Evolutionary conservation across 306 rosid species (phyloP).

Genomic region (Citrullus amarus): DNA sequence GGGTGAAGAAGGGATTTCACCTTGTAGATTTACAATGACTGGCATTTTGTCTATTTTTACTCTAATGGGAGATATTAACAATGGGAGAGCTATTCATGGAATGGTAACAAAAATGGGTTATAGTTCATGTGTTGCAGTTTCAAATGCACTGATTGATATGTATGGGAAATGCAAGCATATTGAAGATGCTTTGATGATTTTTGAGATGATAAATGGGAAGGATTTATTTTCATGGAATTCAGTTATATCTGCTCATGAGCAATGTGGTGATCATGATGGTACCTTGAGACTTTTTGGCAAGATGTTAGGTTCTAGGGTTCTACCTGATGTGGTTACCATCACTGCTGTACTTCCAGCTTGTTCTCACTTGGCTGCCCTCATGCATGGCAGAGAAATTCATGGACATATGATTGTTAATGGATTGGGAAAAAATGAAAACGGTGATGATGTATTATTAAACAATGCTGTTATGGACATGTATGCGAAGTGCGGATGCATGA

Average conservation of each 20-base stretch:
- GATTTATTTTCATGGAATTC: constrained; percentile 87
- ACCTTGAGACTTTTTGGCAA: constrained; percentile 47
- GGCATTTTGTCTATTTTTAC: constrained; percentile 61
- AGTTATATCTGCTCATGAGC: constrained; percentile 50
- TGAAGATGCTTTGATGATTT: constrained; percentile 40
- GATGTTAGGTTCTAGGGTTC: constrained; percentile 45
- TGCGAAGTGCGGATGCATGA: constrained; percentile 77
- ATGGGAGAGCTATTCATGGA: constrained; percentile 61
- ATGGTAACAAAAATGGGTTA: constrained; percentile 51
- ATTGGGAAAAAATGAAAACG: constrained; percentile 21
- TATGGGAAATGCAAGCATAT: constrained; percentile 72
- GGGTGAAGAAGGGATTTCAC: constrained; percentile 39
- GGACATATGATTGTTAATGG: constrained; percentile 54
- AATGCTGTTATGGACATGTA: constrained; percentile 87
- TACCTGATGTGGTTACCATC: constrained; percentile 66
- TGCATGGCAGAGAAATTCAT: constrained; percentile 70
- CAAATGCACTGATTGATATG: constrained; percentile 67
- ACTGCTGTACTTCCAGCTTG: constrained; percentile 64
- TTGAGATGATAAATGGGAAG: constrained; percentile 59
- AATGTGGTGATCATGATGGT: constrained; percentile 36
- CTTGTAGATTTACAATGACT: constrained; percentile 42
- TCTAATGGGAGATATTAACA: constrained; percentile 30
- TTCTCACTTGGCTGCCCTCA: constrained; percentile 62
- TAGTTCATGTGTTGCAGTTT: constrained; percentile 44
- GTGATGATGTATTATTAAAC: constrained; percentile 26